A percentile compares a stretch with the other conserved stretches of the same genome.
Conservation (phyloP, 2,329 filamentous ascomycete species). For the Daldinia sp. region DNA sequence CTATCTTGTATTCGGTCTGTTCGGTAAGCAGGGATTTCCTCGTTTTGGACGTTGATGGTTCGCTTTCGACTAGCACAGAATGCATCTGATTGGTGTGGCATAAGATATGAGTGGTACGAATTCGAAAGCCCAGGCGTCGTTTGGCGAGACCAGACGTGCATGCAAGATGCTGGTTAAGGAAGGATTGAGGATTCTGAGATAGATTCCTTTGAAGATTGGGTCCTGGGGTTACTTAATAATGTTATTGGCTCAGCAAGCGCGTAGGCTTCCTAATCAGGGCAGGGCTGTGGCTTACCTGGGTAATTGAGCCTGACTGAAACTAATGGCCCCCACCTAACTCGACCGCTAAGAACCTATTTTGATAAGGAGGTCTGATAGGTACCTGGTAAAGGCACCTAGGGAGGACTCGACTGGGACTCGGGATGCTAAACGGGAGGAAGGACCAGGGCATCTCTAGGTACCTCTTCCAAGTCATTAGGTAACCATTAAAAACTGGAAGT, state of each 20-base stretch:
- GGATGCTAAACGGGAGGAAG: neutral
- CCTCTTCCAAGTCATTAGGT: neutral
- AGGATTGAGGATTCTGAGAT: constrained; percentile 29
- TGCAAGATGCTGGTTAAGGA: constrained; percentile 16
- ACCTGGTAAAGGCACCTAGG: neutral
- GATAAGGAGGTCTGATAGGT: neutral
- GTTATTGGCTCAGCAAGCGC: constrained; percentile 37
- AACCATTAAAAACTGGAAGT: neutral
- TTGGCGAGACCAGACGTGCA: constrained; percentile 17
- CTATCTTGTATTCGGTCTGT: constrained; percentile 22
- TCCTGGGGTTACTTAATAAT: constrained; percentile 32
- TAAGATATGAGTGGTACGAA: too few relatives aligned
- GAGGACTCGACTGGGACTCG: too few relatives aligned
- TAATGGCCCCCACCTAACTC: constrained; percentile 24
- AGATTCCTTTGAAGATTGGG: constrained; percentile 29
- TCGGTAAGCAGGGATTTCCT: constrained; percentile 31
- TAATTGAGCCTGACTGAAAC: constrained; percentile 22
- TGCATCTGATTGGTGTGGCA: neutral
- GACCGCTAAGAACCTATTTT: neutral
- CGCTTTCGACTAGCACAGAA: neutral
- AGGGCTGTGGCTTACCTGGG: constrained; percentile 25
- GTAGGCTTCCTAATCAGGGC: constrained; percentile 17
- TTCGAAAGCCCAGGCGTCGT: neutral
- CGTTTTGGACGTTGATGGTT: constrained; percentile 15
- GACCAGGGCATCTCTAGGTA: neutral